Base-by-base conservation (phyloP, 2,329 filamentous ascomycete species). In the Nigrospora oryzae region DNA sequence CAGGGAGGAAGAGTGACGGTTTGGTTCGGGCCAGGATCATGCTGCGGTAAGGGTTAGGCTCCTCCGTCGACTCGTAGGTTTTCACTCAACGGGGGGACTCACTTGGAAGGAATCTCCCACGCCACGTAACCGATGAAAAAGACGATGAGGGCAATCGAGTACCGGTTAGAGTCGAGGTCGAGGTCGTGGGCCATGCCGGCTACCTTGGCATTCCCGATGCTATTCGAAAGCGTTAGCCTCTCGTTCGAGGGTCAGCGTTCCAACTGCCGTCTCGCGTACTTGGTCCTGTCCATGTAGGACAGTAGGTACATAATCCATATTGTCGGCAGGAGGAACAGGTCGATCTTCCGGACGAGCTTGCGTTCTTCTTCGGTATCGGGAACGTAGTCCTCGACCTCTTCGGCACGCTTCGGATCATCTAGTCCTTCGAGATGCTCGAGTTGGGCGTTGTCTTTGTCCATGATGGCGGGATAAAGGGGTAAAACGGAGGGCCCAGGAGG, bases 101-200 rank as follows among this genome's bases (percentile, higher is more conserved):
- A 52, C 50, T 86, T 86, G 19, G 81, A 84, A 28, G 81, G 58
- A 0, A 74, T 70, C 55, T 85, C 81, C 53, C 81, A 83, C 30
- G 84, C 59, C 1, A 81, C 68, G 59, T 88, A 88, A 5, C 78
- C 81, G 43, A 86, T 69, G 65, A 86, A 87, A 66, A 87, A 87
- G 51, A 87, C 71, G 14, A 61, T 49, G 13, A 79, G 66, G 14
- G 71, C 63, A 17, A 77, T 67, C 55, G 83, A 84, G 61, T 84
- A 86, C 57, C 79, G 68, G 36, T 68, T 66, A 8, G 73, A 66
- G 3, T 74, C 73, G 68, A 88, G 77, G 44, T 74, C 46, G 17
- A 69, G 60, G 42, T 68, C 65, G 42, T 70, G 51, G 51, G 63
- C 60, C 39, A 72, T 62, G 14, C 67, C 67, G 33, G 64, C 66